Evolutionary conservation across 1,284 basidiomycete genomes (phyloP), one percentile per base, ranked within the genome.

Genomic region (Leccinum insigne): DNA sequence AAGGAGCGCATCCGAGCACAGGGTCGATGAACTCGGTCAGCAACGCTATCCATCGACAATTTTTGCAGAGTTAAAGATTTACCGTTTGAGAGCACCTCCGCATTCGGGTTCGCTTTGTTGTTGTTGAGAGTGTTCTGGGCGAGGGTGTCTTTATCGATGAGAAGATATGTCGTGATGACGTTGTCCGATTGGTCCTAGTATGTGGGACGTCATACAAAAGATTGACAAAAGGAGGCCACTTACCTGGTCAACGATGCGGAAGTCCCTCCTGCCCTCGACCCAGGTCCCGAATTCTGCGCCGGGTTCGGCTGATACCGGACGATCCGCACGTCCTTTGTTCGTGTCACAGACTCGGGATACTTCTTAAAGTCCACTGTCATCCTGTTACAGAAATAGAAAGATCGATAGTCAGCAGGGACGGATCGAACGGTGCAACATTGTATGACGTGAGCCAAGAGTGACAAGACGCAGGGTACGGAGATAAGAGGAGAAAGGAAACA

Each of bases 281-380:
- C 88, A 3, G 97, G 97, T 0, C 97, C 97, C 97, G 97, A 99
- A 75, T 98, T 87, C 2, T 91, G 85, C 49, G 89, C 84, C 3
- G 97, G 97, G 76, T 98, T 99, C 71, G 88, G 84, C 79, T 98
- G 97, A 79, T 99, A 99, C 60, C 94, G 86, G 0, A 96, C 93
- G 8, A 95, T 80, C 72, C 94, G 94, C 62, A 91, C 82, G 64
- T 86, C 86, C 13, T 85, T 85, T 5, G 88, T 83, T 10, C 82
- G 77, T 11, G 83, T 85, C 10, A 86, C 81, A 0, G 88, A 85
- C 6, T 85, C 81, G 0, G 90, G 87, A 75, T 97, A 92, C 58
- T 80, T 84, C 42, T 82, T 85, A 73, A 98, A 94, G 75, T 92
- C 88, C 52, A 93, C 87, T 63, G 85, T 81, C 65, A 81, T 79